Conservation (phyloP, 73 alveolate species). For the Uronychia setigera region DNA sequence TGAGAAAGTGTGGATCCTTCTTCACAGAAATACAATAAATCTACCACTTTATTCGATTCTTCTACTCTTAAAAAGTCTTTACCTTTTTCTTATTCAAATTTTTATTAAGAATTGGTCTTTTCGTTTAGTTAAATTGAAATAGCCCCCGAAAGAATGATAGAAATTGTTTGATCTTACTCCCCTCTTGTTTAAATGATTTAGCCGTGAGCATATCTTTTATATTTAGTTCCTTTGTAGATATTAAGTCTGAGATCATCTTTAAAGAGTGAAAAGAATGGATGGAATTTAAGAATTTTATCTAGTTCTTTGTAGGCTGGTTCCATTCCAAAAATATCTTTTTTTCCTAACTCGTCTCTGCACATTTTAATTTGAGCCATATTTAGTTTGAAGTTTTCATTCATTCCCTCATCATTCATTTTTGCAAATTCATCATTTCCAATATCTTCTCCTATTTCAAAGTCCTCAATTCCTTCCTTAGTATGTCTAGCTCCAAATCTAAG, state of each 20-base stretch:
- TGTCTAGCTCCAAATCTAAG: too few relatives aligned
- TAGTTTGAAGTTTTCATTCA: neutral
- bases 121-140: neutral
- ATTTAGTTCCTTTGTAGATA: neutral
- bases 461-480: too few relatives aligned
- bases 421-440: too few relatives aligned
- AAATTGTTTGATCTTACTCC: neutral
- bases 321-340: neutral
- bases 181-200: too few relatives aligned
- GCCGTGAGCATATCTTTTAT: neutral
- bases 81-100: too few relatives aligned
- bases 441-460: too few relatives aligned
- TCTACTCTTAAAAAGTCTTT: too few relatives aligned
- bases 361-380: neutral
- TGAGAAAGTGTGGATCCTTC: neutral
- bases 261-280: neutral
- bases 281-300: neutral
- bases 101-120: too few relatives aligned
- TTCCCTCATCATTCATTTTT: too few relatives aligned
- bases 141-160: neutral
- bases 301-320: neutral
- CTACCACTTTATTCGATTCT: too few relatives aligned
- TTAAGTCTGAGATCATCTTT: neutral
- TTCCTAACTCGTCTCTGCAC: neutral
- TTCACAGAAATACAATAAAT: neutral